Evolutionary conservation across 495 filamentous ascomycete species (phyloP).

Genomic region (Massariosphaeria phaeospora): DNA sequence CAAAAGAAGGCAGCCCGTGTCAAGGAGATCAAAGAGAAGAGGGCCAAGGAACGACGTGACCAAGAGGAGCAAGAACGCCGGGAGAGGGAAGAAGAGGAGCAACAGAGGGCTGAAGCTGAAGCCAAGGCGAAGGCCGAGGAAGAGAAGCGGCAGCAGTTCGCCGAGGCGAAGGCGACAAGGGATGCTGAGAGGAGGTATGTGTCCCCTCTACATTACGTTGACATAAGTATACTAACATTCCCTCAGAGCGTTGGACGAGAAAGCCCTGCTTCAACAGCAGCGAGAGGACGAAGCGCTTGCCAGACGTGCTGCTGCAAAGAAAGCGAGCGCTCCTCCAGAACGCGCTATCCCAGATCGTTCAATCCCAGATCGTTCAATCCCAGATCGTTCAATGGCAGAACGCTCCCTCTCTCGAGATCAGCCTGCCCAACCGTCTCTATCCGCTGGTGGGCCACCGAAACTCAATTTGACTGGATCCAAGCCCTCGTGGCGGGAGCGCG

Average conservation of each 20-base stretch:
- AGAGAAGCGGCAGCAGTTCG: constrained; percentile 56
- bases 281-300: constrained; percentile 66
- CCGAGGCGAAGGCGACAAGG: constrained; percentile 70
- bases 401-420: constrained; percentile 35
- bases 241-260: constrained; percentile 59
- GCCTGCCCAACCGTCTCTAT: constrained; percentile 31
- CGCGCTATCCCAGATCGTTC: constrained; percentile 34
- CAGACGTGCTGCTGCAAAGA: constrained; percentile 45
- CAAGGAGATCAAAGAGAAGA: constrained; percentile 75
- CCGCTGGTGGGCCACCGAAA: constrained; percentile 57
- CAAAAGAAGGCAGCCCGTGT: constrained; percentile 79
- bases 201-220: neutral
- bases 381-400: too few species aligned
- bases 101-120: constrained; percentile 69
- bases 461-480: constrained; percentile 56
- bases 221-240: constrained; percentile 3
- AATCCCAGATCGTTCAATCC: too few species aligned
- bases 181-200: constrained; percentile 77
- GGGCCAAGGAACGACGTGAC: constrained; percentile 69
- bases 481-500: constrained; percentile 78
- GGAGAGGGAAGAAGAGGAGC: constrained; percentile 79
- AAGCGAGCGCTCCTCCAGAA: constrained; percentile 38
- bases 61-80: constrained; percentile 72
- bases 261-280: constrained; percentile 59
- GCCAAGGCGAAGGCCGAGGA: constrained; percentile 72